Percentiles rank a stretch among this genome's conserved stretches.
Conservation (phyloP, 2,329 filamentous ascomycete genomes). For the Hypoxylon sp. region DNA sequence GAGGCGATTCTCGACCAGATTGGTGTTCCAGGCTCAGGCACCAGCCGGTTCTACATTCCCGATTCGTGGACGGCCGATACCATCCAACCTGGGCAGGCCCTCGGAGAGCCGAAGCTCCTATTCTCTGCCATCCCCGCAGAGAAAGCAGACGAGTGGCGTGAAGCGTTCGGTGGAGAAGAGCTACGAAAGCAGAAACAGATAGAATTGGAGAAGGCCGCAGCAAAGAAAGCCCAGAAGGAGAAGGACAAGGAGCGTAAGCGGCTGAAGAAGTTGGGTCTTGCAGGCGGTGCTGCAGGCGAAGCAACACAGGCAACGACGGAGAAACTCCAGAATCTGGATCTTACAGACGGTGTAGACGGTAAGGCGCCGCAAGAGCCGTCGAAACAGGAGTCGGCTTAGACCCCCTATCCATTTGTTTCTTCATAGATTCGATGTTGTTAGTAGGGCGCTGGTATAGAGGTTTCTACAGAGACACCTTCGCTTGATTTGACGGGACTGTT, state of each 20-base stretch:
- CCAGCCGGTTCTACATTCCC: conserved; percentile 69
- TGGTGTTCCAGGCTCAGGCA: conserved; percentile 62
- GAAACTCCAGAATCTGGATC: conserved; percentile 32
- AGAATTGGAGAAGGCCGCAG: conserved; percentile 65
- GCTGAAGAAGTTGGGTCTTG: conserved; percentile 55
- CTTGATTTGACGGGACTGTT: conserved; percentile 25
- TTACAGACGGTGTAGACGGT: conserved; percentile 15
- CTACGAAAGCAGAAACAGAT: conserved; percentile 79
- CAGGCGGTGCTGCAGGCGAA: conserved; percentile 13
- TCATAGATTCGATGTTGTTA: conserved; percentile 17
- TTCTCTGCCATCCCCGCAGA: conserved; percentile 87
- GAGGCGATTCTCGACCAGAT: conserved; percentile 84
- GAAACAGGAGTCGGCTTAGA: conserved; percentile 14
- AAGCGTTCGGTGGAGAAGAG: conserved; percentile 76
- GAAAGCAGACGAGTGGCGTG: conserved; percentile 87
- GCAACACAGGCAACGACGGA: conserved; percentile 27
- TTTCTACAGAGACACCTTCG: conserved; percentile 32
- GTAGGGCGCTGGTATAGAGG: conserved; percentile 45
- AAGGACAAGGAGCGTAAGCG: conserved; percentile 67
- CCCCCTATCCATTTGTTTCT: conserved; percentile 7
- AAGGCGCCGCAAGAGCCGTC: conserved; percentile 10
- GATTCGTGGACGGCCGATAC: conserved; percentile 74
- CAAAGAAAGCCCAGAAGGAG: conserved; percentile 66
- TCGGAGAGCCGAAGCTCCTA: conserved; percentile 83
- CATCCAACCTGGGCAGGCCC: conserved; percentile 81